Percentiles rank a stretch among this genome's conserved stretches.
Conservation (phyloP, 495 filamentous ascomycete species). For the Neurospora sp. region DNA sequence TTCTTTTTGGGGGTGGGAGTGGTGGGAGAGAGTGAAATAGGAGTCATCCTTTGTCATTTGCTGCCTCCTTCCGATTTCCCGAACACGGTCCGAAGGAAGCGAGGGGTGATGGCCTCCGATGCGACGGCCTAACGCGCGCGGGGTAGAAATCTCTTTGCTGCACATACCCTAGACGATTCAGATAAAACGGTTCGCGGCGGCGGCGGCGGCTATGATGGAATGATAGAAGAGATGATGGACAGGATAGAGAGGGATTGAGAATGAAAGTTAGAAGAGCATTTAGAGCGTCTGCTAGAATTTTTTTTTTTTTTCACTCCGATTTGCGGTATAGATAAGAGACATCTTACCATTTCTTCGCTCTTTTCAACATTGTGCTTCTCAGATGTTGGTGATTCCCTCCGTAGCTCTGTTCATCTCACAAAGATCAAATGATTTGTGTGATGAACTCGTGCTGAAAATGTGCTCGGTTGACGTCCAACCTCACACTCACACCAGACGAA, state of each 20-base stretch:
- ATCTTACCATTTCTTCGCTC: background rate
- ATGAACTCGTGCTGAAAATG: background rate
- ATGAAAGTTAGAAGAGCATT: background rate
- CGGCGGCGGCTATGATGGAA: background rate
- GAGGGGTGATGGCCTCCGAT: background rate
- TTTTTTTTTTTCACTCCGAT: background rate
- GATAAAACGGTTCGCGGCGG: background rate
- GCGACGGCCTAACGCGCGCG: background rate
- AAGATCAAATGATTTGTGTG: background rate
- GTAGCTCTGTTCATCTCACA: background rate
- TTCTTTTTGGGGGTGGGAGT: background rate
- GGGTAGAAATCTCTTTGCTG: background rate
- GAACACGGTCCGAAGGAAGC: background rate
- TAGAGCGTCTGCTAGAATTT: background rate
- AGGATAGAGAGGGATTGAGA: background rate
- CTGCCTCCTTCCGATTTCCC: background rate
- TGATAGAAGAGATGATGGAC: background rate
- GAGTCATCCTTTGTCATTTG: background rate
- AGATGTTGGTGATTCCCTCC: background rate
- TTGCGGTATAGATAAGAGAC: background rate
- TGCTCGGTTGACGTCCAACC: background rate
- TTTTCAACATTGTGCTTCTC: background rate
- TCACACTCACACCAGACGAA: background rate
- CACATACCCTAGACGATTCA: background rate
- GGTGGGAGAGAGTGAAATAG: too few relatives aligned